phyloP scores from a whole-genome alignment of 139 green algal genomes.

The Cymbomonas tetramitiformis region DNA sequence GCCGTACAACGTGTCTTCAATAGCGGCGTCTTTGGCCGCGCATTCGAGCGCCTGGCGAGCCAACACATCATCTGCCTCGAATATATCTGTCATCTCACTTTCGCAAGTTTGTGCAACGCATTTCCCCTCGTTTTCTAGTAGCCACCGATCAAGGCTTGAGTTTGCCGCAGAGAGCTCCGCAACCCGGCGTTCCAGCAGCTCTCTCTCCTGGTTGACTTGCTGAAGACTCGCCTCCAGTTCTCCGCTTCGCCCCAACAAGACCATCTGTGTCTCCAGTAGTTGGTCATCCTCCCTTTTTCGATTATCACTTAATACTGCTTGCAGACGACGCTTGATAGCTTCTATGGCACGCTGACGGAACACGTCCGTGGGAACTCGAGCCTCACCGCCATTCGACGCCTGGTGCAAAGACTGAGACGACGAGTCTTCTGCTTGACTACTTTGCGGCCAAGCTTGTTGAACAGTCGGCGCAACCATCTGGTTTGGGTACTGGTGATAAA shows the following conservation, averaged over 20 bases:
- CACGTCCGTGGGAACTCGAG: neutral
- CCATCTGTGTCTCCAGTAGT: neutral
- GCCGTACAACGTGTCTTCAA: constrained; percentile 1
- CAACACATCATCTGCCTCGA: neutral
- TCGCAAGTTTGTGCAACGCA: neutral
- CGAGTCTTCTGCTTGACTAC: too few relatives aligned
- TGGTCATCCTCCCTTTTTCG: neutral
- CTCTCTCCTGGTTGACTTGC: neutral
- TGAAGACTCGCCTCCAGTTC: neutral
- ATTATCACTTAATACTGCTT: neutral
- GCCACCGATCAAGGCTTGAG: neutral
- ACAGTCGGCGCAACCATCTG: too few relatives aligned
- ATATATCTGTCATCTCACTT: neutral
- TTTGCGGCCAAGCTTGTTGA: too few relatives aligned
- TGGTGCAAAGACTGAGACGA: too few relatives aligned
- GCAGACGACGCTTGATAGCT: neutral
- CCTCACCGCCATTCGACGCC: neutral
- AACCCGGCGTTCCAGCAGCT: neutral
- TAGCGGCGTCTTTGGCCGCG: neutral
- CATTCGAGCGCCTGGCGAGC: neutral
- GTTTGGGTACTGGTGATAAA: too few relatives aligned
- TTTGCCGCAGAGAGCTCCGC: neutral
- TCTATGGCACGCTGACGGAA: neutral
- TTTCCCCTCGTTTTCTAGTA: neutral
- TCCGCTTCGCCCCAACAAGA: neutral